phyloP scores from a whole-genome alignment of 345 rosid genomes.

The Raphanus sativus region DNA sequence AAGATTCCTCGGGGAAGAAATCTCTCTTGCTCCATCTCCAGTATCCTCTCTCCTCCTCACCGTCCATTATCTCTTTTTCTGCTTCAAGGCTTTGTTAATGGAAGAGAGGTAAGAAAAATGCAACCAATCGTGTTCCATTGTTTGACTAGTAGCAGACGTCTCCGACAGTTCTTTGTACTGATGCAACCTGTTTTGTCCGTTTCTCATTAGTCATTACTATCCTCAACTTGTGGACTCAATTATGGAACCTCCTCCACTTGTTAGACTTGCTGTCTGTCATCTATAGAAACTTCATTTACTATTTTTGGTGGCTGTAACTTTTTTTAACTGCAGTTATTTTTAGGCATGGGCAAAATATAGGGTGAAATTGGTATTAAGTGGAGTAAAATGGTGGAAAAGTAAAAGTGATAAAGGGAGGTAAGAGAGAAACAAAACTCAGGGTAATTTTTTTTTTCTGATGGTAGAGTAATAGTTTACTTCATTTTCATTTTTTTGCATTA shows the following conservation, averaged over 20 bases:
- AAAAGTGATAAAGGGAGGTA: too few species aligned
- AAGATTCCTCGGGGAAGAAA: constrained; percentile 68
- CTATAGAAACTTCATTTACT: neutral
- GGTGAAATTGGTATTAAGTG: too few species aligned
- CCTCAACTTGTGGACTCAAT: constrained; percentile 2
- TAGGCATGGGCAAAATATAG: too few species aligned
- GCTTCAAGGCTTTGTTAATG: constrained; percentile 12
- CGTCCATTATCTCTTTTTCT: constrained; percentile 16
- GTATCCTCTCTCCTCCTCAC: constrained; percentile 33
- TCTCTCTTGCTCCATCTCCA: constrained; percentile 41
- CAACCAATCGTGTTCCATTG: neutral
- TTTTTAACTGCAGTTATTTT: neutral
- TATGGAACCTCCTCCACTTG: neutral
- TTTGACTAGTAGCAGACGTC: constrained; percentile 8
- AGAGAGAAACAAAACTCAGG: too few species aligned
- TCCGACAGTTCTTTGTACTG: neutral
- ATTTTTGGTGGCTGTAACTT: neutral
- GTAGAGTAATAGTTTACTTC: too few species aligned
- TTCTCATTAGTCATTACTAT: neutral
- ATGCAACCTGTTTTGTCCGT: neutral
- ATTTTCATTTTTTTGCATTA: too few species aligned
- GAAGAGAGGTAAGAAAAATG: neutral
- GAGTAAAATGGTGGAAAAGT: too few species aligned
- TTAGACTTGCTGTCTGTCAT: neutral
- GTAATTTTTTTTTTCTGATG: too few species aligned